Base-by-base conservation (phyloP, 257 asterid genomes). In the Ajuga chamaepitys region DNA sequence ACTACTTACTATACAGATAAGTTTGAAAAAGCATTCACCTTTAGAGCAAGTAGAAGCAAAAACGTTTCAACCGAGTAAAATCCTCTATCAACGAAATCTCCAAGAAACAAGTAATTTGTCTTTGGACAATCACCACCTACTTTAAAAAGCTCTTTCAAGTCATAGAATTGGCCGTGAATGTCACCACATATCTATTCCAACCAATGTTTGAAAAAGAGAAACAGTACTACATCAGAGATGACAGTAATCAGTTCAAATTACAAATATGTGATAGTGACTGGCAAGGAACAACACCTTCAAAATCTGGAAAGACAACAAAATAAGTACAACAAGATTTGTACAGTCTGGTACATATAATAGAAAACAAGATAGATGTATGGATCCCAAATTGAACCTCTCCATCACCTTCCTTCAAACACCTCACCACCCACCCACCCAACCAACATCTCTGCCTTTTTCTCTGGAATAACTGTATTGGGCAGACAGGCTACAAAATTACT, bases 81-180 rank as follows among this genome's bases (percentile, higher is more conserved):
- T 65, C 99, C 97, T 76, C 99, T 81, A 54, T 93, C 99, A 67
- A 93, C 97, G 70, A 89, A 89, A 82, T 93, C 99, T 71, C 97
- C 99, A 70, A 93, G 95, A 86, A 93, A 93, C 66, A 93, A 82
- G 80, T 93, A 93, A 84, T 87, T 93, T 38, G 97, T 93, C 74
- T 81, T 79, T 8, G 97, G 99, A 67, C 96, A 93, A 77, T 89
- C 97, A 62, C 97, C 97, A 38, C 97, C 99, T 26, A 89, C 99
- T 81, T 79, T 89, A 73, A 93, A 93, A 71, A 93, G 90, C 83
- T 93, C 97, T 78, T 87, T 89, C 99, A 93, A 82, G 88, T 93
- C 99, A 82, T 89, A 89, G 71, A 93, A 89, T 70, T 93, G 99
- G 56, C 99, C 99, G 7, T 93, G 99, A 60, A 93, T 93, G 85